Evolutionary conservation across 1,284 basidiomycete genomes (phyloP).

Genomic region (Ceratobasidium sp.): DNA sequence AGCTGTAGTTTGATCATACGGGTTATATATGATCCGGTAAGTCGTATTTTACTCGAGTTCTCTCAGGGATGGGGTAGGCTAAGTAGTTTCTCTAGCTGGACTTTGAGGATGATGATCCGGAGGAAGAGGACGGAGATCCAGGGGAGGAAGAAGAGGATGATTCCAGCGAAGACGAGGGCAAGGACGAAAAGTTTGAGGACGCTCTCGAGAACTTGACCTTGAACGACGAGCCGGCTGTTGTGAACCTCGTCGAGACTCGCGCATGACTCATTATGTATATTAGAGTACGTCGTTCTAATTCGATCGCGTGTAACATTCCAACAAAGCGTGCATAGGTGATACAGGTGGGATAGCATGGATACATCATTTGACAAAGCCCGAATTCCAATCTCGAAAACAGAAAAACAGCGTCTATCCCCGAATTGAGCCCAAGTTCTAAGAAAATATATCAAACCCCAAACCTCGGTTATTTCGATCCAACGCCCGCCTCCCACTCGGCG

Average conservation of each 20-base stretch:
- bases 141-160: conserved; percentile 46
- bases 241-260: conserved; percentile 32
- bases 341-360: conserved; percentile 32
- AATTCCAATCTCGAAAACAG: not conserved
- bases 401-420: not conserved
- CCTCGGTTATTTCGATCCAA: not conserved
- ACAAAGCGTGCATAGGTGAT: not conserved
- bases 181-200: conserved; percentile 59
- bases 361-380: conserved; percentile 1
- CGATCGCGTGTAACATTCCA: not conserved
- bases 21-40: conserved; percentile 93
- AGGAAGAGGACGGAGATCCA: conserved; percentile 54
- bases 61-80: no score
- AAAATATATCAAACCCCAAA: not conserved
- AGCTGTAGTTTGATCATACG: conserved; percentile 94
- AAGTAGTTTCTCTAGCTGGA: conserved; percentile 46
- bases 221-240: conserved; percentile 46
- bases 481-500: not conserved
- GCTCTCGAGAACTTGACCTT: conserved; percentile 69
- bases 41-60: conserved; percentile 46
- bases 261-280: conserved; percentile 26
- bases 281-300: conserved; percentile 8
- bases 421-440: not conserved
- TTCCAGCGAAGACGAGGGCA: conserved; percentile 50
- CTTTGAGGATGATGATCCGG: conserved; percentile 53